Base-by-base conservation (phyloP, 805 yeast genomes). In the Phaffomyces antillensis region DNA sequence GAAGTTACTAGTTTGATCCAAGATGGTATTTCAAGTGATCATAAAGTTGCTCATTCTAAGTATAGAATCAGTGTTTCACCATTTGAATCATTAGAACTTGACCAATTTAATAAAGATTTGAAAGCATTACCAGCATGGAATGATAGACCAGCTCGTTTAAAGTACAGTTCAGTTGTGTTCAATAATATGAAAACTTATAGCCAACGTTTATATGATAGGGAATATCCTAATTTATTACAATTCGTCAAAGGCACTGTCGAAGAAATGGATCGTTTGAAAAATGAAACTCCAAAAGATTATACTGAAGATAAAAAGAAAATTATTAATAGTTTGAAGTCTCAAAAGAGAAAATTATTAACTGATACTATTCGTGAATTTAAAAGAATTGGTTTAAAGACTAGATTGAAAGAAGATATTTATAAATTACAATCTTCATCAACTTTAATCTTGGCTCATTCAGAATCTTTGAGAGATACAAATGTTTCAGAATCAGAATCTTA, bases 281-380 rank as follows among this genome's bases (percentile, higher is more conserved):
- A 76, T 26, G 95, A 86, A 52, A 93, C 99, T 0, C 99, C 99
- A 2, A 64, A 66, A 2, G 73, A 67, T 3, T 68, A 73, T 52
- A 82, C 76, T 5, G 87, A 90, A 43, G 95, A 85, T 34, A 81
- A 78, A 51, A 88, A 89, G 65, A 84, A 84, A 59, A 58, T 68
- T 1, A 63, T 83, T 34, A 81, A 89, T 2, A 73, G 87, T 7
- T 69, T 93, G 63, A 86, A 83, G 56, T 73, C 82, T n/a, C 91
- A 87, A 56, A 93, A 93, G 64, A 72, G 81, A 48, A 84, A 83
- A 52, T 63, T 89, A 7, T 66, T 95, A 43, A 84, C 93, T 64
- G 87, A 82, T 46, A 76, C 89, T 0, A 64, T 93, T 48, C 79
- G 80, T 50, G 93, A 86, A 52, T 66, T 91, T 43, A 76, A 79